phyloP scores from a whole-genome alignment of 148 eudicot genomes.

The Nepenthes gracilis region DNA sequence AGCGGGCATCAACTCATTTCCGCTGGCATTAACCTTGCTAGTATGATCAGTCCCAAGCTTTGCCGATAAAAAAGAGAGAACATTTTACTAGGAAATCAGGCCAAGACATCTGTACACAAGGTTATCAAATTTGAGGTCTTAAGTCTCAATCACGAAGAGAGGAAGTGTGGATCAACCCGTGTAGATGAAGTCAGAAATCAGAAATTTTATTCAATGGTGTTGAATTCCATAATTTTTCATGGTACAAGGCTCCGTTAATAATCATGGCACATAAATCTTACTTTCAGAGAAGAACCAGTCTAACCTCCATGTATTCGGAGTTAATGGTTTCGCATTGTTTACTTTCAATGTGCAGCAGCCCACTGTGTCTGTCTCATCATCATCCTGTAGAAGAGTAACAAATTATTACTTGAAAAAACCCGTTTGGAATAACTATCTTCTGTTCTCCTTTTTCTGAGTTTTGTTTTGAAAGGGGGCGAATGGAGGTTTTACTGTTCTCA shows the following conservation, averaged over 20 bases:
- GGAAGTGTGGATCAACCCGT: too few species aligned
- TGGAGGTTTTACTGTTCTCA: too few species aligned
- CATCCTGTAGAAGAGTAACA: constrained; percentile 52
- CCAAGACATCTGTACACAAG: background rate
- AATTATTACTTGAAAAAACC: background rate
- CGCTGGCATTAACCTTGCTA: background rate
- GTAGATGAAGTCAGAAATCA: too few species aligned
- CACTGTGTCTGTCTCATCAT: constrained; percentile 99
- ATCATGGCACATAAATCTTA: background rate
- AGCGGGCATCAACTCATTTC: background rate
- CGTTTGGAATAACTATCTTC: background rate
- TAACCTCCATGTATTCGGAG: constrained; percentile 80
- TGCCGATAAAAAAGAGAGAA: background rate
- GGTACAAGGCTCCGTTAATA: background rate
- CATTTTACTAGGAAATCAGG: background rate
- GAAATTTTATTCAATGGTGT: too few species aligned
- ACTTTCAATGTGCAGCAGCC: constrained; percentile 91
- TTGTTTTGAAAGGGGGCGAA: too few species aligned
- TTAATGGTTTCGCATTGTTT: constrained; percentile 85
- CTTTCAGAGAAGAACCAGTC: background rate
- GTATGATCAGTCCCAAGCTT: background rate
- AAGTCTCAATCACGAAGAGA: too few species aligned
- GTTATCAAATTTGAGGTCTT: too few species aligned
- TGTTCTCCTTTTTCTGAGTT: background rate
- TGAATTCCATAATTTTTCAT: too few species aligned